Evolutionary conservation across 148 eudicot species (phyloP).

Genomic region (Dianthus caryophyllus): DNA sequence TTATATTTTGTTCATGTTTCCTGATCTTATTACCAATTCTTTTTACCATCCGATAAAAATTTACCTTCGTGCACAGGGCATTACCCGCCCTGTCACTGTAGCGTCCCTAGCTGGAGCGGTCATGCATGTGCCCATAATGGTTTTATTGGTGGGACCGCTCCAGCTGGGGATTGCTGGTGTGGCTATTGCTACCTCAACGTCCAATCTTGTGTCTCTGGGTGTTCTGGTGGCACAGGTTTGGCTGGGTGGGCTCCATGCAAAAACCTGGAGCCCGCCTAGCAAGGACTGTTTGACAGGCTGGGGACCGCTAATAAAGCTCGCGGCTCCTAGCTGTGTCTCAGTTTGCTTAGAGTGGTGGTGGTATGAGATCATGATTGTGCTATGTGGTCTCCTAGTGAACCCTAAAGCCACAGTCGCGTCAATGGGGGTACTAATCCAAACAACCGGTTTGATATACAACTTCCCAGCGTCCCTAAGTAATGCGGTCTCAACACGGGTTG

Average conservation of each 20-base stretch:
- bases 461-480: conserved; percentile 66
- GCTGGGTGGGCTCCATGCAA: conserved; percentile 43
- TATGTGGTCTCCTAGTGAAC: conserved; percentile 62
- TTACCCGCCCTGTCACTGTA: conserved; percentile 65
- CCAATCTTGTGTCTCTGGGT: conserved; percentile 44
- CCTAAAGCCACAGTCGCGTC: conserved; percentile 73
- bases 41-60: conserved; percentile 61
- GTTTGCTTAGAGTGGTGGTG: conserved; percentile 97
- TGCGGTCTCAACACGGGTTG: conserved; percentile 78
- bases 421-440: conserved; percentile 77
- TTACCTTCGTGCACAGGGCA: conserved; percentile 86
- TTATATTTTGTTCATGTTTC: conserved; percentile 46
- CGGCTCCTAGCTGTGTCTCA: conserved; percentile 76
- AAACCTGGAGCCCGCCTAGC: conserved; percentile 59
- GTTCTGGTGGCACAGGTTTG: conserved; percentile 43
- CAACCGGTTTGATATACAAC: conserved; percentile 71
- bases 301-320: conserved; percentile 51
- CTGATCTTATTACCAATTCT: conserved; percentile 60
- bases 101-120: conserved; percentile 59
- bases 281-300: conserved; percentile 59
- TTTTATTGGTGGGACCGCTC: conserved; percentile 32
- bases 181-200: conserved; percentile 58
- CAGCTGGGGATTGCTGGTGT: conserved; percentile 64
- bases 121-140: conserved; percentile 46
- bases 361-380: conserved; percentile 90